Percentiles rank a stretch among this genome's conserved stretches.
Evolutionary conservation across 2,329 filamentous ascomycete genomes (phyloP).

Genomic region (Lasiodiplodia citricola): DNA sequence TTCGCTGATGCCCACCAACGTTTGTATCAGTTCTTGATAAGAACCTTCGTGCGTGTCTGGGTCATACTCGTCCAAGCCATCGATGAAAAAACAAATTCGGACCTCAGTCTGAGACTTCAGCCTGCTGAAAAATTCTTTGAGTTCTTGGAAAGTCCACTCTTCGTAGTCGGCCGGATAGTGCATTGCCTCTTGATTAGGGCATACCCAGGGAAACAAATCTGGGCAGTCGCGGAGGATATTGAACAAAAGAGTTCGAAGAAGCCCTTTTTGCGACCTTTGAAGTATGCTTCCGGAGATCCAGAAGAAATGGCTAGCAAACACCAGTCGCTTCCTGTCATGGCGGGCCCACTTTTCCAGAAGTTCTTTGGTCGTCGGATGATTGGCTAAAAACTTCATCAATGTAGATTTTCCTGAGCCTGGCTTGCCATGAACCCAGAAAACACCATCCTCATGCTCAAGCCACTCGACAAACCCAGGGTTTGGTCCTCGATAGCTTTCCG

Average conservation of each 20-base stretch:
- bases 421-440: not conserved
- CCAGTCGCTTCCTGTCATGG: not conserved
- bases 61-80: not conserved
- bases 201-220: not conserved
- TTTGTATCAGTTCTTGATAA: not conserved
- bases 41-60: not conserved
- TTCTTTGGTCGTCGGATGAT: not conserved
- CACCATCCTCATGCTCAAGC: not conserved
- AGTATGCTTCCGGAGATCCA: not conserved
- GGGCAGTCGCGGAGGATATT: not conserved
- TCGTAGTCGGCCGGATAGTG: not conserved
- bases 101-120: not conserved
- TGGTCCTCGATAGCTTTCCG: not conserved
- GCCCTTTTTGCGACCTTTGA: not conserved
- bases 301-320: not conserved
- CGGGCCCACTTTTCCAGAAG: not conserved
- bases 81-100: not conserved
- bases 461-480: not conserved
- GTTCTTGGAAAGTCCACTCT: not conserved
- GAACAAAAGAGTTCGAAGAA: not conserved
- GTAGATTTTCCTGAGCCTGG: not conserved
- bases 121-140: not conserved
- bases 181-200: not conserved
- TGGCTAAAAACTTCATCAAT: not conserved
- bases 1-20: not conserved